phyloP scores from a whole-genome alignment of 192 early-diverging fungal species.

The Thoreauomyces humboldtii region DNA sequence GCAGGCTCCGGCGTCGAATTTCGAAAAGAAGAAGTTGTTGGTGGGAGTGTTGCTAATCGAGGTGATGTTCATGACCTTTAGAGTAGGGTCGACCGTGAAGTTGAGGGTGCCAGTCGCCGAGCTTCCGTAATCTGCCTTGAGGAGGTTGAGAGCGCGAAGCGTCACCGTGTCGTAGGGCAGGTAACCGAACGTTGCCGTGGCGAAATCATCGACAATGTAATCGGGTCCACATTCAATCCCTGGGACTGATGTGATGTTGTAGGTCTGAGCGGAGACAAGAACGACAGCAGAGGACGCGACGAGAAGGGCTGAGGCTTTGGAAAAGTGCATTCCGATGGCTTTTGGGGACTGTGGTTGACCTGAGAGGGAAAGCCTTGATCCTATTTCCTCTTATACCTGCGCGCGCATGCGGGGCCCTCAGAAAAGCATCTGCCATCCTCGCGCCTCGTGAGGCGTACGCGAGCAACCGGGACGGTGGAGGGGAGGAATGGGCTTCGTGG shows the following conservation, averaged over 20 bases:
- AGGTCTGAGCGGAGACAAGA: background rate
- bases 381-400: no score
- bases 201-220: conserved; percentile 29
- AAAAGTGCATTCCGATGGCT: no score
- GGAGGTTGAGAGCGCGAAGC: conserved; percentile 15
- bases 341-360: no score
- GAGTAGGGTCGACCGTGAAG: conserved; percentile 5
- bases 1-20: conserved; percentile 35
- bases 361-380: no score
- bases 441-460: no score
- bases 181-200: background rate
- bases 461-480: no score
- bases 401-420: no score
- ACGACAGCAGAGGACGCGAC: background rate
- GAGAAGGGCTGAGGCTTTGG: background rate
- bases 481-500: no score
- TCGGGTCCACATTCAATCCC: conserved; percentile 20
- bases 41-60: no score
- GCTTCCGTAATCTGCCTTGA: conserved; percentile 31
- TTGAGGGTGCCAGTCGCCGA: background rate
- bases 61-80: background rate
- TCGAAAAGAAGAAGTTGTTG: conserved; percentile 33
- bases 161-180: background rate
- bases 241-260: background rate
- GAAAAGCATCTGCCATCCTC: no score